phyloP scores from a whole-genome alignment of 768 basidiomycete genomes.

The Astraeus odoratus region DNA sequence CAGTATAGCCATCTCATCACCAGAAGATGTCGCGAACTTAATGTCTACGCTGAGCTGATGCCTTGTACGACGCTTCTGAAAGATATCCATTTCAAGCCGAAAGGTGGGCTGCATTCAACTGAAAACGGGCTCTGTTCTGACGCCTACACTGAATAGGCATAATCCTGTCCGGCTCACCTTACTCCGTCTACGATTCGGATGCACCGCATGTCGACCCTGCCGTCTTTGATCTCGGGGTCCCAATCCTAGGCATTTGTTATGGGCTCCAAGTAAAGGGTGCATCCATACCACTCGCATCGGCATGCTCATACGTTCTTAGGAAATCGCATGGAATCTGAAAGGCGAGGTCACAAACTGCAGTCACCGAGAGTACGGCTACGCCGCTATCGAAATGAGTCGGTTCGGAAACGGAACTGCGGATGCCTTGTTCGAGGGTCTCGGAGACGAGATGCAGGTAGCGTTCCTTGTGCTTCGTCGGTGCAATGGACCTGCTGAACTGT shows the following conservation, averaged over 20 bases:
- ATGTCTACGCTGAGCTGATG: conserved; percentile 96
- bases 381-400: conserved; percentile 67
- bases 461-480: background rate
- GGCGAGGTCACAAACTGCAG: conserved; percentile 82
- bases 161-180: conserved; percentile 96
- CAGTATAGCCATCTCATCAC: conserved; percentile 98
- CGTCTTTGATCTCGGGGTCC: conserved; percentile 82
- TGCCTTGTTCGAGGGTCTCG: conserved; percentile 78
- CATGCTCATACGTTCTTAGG: conserved; percentile 40
- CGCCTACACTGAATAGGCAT: conserved; percentile 48
- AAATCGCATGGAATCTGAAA: conserved; percentile 84
- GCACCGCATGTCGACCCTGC: conserved; percentile 93
- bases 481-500: background rate
- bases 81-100: conserved; percentile 89
- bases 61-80: conserved; percentile 89
- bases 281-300: background rate
- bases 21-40: conserved; percentile 92
- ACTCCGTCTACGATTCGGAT: conserved; percentile 91
- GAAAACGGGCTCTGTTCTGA: background rate
- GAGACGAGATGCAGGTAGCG: conserved; percentile 81
- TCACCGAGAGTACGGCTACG: conserved; percentile 94
- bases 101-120: conserved; percentile 41
- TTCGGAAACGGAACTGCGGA: conserved; percentile 54
- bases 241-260: conserved; percentile 95
- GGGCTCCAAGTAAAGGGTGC: conserved; percentile 73